Percentiles rank a stretch among this genome's conserved stretches.
Evolutionary conservation across 1,139 yeast genomes (phyloP).

Genomic region (Candida pseudoviswanathii): DNA sequence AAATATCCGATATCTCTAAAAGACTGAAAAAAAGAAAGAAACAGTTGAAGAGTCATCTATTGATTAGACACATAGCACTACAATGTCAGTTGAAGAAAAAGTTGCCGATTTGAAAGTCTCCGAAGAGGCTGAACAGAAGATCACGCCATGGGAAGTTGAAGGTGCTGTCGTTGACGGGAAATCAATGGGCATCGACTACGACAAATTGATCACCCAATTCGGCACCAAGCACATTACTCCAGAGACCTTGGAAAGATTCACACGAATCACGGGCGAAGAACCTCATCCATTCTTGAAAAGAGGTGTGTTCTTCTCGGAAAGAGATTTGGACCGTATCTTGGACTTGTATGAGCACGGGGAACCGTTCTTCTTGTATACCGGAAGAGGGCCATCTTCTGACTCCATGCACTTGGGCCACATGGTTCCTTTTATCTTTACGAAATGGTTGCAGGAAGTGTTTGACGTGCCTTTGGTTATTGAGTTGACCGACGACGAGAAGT

Average conservation of each 20-base stretch:
- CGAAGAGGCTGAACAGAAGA: constrained; percentile 57
- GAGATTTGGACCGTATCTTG: constrained; percentile 80
- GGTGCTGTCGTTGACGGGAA: constrained; percentile 97
- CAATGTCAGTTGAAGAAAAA: constrained; percentile 25
- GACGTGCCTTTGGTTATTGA: constrained; percentile 96
- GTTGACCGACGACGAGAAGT: constrained; percentile 97
- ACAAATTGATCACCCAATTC: constrained; percentile 79
- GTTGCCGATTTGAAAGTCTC: constrained; percentile 27
- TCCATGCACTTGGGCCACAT: constrained; percentile 97
- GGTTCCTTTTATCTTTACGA: constrained; percentile 93
- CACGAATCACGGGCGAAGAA: constrained; percentile 78
- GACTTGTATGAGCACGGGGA: constrained; percentile 92
- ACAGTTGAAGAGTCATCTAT: neutral
- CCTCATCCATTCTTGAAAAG: constrained; percentile 94
- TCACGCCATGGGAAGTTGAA: constrained; percentile 99
- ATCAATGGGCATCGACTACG: constrained; percentile 87
- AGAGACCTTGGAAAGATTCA: constrained; percentile 77
- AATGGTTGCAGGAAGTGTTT: constrained; percentile 97
- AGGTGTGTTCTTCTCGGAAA: constrained; percentile 91
- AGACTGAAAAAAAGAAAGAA: neutral
- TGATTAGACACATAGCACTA: neutral
- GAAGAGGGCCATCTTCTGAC: constrained; percentile 96
- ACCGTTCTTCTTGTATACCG: constrained; percentile 94
- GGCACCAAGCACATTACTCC: constrained; percentile 77
- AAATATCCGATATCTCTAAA: neutral